A percentile compares a stretch with the other conserved stretches of the same genome.
phyloP scores from a whole-genome alignment of 73 alveolate genomes.

The Urostyla sp. region DNA sequence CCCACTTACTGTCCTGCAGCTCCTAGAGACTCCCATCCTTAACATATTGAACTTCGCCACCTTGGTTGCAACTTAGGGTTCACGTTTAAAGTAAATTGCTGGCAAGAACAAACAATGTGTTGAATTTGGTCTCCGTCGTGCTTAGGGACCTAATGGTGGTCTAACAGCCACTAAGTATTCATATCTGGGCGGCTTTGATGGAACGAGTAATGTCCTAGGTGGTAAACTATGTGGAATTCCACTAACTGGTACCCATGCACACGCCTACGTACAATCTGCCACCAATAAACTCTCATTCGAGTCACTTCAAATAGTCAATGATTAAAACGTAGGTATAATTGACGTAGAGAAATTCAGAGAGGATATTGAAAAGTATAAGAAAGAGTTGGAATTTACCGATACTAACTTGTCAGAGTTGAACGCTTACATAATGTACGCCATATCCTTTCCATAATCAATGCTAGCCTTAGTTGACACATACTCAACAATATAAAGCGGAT shows the following conservation, averaged over 20 bases:
- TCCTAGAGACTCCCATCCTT: constrained; percentile 81
- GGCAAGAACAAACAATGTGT: constrained; percentile 74
- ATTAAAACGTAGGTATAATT: too few relatives aligned
- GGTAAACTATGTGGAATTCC: constrained; percentile 83
- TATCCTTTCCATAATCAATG: constrained; percentile 76
- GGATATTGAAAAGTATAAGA: constrained; percentile 72
- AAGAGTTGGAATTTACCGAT: constrained; percentile 69
- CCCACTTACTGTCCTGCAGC: constrained; percentile 73
- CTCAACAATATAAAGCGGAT: constrained; percentile 78
- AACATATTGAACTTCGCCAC: constrained; percentile 88
- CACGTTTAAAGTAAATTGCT: constrained; percentile 80
- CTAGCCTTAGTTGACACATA: constrained; percentile 82
- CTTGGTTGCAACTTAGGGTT: constrained; percentile 86
- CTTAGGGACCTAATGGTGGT: constrained; percentile 96
- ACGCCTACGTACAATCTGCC: constrained; percentile 82
- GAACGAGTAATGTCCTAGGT: constrained; percentile 83
- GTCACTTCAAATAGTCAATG: too few relatives aligned
- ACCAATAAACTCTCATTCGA: too few relatives aligned
- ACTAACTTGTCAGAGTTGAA: constrained; percentile 74
- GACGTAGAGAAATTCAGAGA: too few relatives aligned
- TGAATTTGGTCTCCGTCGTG: constrained; percentile 93
- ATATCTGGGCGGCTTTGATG: constrained; percentile 91
- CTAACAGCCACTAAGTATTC: constrained; percentile 85
- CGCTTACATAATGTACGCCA: constrained; percentile 78
- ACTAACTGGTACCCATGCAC: constrained; percentile 90